These are phyloP conservation scores for Gymnopilus dilepis DNA, from an alignment of 768 basidiomycete genomes.

Conservation along the genomic window DNA sequence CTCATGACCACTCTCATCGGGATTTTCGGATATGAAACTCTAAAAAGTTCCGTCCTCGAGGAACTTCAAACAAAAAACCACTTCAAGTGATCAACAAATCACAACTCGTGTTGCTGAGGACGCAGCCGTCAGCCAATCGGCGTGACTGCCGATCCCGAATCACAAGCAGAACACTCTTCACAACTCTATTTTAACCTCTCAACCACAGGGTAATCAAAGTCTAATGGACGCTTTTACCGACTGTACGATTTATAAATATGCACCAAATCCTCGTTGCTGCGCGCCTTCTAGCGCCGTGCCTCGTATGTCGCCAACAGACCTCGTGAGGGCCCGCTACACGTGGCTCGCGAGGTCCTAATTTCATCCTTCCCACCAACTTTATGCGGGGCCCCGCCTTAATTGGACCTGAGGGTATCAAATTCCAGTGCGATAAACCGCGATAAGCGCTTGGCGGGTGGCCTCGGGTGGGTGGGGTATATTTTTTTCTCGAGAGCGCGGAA, in stretches of 20 bases:
- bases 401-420: not conserved
- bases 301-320: not conserved
- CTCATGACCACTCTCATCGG: not conserved
- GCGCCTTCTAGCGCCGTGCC: not conserved
- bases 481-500: not conserved
- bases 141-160: not conserved
- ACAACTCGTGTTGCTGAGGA: too few species aligned
- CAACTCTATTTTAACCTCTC: not conserved
- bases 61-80: not conserved
- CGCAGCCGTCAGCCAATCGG: not conserved
- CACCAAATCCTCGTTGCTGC: not conserved
- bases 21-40: slow-evolving; percentile 1
- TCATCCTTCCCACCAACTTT: not conserved
- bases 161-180: not conserved
- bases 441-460: not conserved
- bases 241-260: not conserved
- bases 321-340: not conserved
- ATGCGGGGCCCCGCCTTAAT: not conserved
- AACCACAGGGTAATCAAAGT: not conserved
- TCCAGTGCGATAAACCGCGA: not conserved
- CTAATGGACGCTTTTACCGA: not conserved
- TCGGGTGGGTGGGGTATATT: not conserved
- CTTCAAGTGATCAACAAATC: not conserved
- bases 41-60: slow-evolving; percentile 1
- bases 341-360: not conserved